Percentiles rank a stretch among this genome's conserved stretches.
Evolutionary conservation across 2,329 filamentous ascomycete genomes (phyloP).

Genomic region (Biscogniauxia mediterranea): DNA sequence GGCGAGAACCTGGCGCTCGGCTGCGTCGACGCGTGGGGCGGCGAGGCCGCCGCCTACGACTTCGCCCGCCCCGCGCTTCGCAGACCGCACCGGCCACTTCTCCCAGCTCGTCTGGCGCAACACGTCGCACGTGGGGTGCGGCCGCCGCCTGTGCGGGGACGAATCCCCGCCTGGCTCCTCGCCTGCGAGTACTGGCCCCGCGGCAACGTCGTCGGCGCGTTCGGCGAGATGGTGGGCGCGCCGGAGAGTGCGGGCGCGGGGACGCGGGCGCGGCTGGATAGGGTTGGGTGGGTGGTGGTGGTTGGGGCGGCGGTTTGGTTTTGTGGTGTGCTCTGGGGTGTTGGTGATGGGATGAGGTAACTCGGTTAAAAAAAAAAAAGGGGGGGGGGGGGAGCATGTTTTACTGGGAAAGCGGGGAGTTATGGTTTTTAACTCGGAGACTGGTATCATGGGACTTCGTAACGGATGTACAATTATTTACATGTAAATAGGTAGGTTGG

Average conservation of each 20-base stretch:
- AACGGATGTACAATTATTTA: background rate
- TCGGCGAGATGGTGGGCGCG: conserved; percentile 43
- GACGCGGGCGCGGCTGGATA: background rate
- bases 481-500: background rate
- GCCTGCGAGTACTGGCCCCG: conserved; percentile 69
- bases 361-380: no score
- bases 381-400: no score
- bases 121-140: conserved; percentile 60
- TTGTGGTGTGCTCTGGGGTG: no score
- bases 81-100: conserved; percentile 64
- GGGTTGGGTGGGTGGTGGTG: conserved; percentile 2
- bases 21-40: conserved; percentile 67
- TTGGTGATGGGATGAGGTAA: background rate
- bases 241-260: conserved; percentile 3
- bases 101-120: conserved; percentile 71
- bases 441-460: conserved; percentile 7
- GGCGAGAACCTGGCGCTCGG: conserved; percentile 75
- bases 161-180: no score
- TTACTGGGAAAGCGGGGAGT: no score
- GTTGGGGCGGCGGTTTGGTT: no score
- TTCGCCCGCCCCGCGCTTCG: conserved; percentile 57
- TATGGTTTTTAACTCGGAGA: no score
- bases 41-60: conserved; percentile 58
- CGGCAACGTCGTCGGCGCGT: conserved; percentile 60
- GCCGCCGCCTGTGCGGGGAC: conserved; percentile 40